Evolutionary conservation across 192 early-diverging fungal species (phyloP).

Genomic region (Mortierella antarctica): DNA sequence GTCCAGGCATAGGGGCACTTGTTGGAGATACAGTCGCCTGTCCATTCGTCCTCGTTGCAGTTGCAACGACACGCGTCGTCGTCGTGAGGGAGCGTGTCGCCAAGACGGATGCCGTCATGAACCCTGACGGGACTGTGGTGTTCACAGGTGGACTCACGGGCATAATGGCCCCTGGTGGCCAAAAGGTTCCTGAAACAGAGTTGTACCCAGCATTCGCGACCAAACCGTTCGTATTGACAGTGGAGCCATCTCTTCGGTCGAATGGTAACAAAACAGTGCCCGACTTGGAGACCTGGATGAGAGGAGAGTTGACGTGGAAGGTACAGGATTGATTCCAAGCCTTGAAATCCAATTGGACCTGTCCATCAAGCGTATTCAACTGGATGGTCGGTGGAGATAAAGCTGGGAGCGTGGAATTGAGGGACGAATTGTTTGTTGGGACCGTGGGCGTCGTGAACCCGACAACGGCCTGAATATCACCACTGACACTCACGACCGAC

Average conservation of each 20-base stretch:
- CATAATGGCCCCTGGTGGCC: not conserved
- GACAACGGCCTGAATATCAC: slow-evolving; percentile 29
- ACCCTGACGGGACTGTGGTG: not conserved
- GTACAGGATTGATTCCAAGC: slow-evolving; percentile 38
- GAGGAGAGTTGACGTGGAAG: slow-evolving; percentile 19
- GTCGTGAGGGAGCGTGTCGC: not conserved
- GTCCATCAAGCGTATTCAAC: slow-evolving; percentile 34
- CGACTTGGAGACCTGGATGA: slow-evolving; percentile 24
- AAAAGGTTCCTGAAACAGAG: slow-evolving; percentile 16
- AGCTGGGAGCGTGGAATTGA: not conserved
- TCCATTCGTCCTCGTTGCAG: not conserved
- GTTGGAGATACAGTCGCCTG: not conserved
- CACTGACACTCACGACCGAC: slow-evolving; percentile 35
- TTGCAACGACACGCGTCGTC: not conserved
- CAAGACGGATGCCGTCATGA: not conserved
- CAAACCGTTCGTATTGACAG: slow-evolving; percentile 15
- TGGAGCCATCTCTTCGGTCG: not conserved
- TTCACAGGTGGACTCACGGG: not conserved
- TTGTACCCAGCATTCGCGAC: not conserved
- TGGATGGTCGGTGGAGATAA: slow-evolving; percentile 9
- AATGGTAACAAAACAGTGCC: slow-evolving; percentile 22
- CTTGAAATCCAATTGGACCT: slow-evolving; percentile 28
- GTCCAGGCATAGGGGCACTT: not conserved
- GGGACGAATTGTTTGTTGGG: not conserved
- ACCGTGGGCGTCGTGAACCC: not conserved